These are phyloP conservation scores for Guadua angustifolia DNA, from an alignment of 176 grass and related monocot genomes.

Conservation along the genomic window DNA sequence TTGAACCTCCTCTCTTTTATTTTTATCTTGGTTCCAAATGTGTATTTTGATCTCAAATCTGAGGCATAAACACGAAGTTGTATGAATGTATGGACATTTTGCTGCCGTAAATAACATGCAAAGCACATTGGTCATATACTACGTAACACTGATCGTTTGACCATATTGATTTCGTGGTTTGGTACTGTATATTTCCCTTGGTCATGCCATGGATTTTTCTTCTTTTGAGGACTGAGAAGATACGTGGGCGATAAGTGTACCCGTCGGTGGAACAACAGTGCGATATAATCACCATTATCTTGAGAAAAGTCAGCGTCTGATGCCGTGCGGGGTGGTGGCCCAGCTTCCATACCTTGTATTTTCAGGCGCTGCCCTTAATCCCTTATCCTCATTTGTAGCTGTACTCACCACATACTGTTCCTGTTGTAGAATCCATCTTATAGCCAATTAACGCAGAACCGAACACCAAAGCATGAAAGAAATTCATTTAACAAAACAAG, in stretches of 20 bases:
- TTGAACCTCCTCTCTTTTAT: background rate
- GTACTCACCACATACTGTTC: background rate
- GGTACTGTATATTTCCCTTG: conserved; percentile 40
- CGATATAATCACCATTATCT: background rate
- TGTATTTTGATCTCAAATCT: conserved; percentile 15
- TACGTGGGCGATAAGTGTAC: background rate
- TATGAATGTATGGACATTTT: background rate
- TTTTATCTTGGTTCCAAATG: background rate
- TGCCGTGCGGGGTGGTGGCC: background rate
- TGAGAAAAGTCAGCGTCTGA: background rate
- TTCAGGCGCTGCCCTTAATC: background rate
- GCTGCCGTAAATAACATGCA: background rate
- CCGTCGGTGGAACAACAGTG: background rate
- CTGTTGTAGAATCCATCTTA: background rate
- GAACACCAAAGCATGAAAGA: background rate
- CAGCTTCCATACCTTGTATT: background rate
- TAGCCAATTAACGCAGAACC: background rate
- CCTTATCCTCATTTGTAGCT: background rate
- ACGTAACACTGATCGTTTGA: background rate
- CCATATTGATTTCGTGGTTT: background rate
- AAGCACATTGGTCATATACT: background rate
- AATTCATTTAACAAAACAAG: background rate
- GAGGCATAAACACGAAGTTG: conserved; percentile 5
- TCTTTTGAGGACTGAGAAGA: background rate
- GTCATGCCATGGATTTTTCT: conserved; percentile 28